These are phyloP conservation scores for Corylus avellana DNA, from an alignment of 306 rosid species.

Conservation along the genomic window DNA sequence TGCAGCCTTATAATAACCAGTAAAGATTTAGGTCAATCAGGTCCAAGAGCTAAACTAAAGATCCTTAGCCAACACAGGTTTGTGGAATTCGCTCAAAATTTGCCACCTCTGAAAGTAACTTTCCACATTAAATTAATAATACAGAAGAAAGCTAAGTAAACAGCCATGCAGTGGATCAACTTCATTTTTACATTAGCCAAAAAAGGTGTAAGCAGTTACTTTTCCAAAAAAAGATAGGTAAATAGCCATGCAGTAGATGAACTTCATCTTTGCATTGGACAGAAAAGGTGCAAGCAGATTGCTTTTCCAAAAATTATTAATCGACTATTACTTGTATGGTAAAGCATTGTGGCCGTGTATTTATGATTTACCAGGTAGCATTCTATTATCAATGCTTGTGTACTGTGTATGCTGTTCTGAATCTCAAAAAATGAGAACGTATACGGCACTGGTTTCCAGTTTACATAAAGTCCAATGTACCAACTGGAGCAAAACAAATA, in stretches of 20 bases:
- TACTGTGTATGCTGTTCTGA: neutral
- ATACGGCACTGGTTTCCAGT: neutral
- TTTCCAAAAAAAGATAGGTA: neutral
- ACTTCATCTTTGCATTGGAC: neutral
- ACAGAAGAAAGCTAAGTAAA: neutral
- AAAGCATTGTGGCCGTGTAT: neutral
- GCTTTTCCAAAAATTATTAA: neutral
- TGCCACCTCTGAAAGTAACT: neutral
- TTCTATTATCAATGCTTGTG: neutral
- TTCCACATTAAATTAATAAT: neutral
- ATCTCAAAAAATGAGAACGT: neutral
- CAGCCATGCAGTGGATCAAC: neutral
- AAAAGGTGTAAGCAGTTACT: neutral
- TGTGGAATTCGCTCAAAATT: neutral
- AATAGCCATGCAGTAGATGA: neutral
- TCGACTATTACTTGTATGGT: neutral
- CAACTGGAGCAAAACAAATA: neutral
- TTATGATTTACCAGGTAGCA: neutral
- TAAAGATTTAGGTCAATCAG: neutral
- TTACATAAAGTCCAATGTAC: neutral
- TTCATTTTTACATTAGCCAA: neutral
- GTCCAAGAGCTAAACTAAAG: neutral
- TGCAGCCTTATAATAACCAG: neutral
- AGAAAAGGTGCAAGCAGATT: neutral
- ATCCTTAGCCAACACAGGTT: neutral